Percentiles rank a stretch among this genome's conserved stretches.
Conservation (phyloP, 1,284 basidiomycete genomes). For the Rugosomyces carneus region DNA sequence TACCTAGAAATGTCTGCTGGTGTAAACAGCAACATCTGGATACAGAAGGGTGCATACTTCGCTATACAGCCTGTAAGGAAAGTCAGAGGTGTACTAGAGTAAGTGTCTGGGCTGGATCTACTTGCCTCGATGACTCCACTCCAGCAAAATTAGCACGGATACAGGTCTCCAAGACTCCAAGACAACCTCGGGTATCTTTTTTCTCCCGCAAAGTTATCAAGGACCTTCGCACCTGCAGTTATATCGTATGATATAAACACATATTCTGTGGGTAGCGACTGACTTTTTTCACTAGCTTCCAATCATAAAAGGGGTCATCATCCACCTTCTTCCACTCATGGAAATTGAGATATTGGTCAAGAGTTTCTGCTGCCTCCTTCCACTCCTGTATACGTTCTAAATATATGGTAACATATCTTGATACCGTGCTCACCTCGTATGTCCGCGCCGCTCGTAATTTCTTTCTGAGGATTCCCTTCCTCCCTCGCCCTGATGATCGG, state of each 20-base stretch:
- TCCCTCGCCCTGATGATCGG: slow-evolving; percentile 63
- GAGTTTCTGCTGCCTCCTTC: slow-evolving; percentile 73
- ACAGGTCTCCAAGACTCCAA: slow-evolving; percentile 90
- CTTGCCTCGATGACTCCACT: slow-evolving; percentile 75
- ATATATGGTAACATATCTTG: neutral
- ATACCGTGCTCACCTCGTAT: slow-evolving; percentile 47
- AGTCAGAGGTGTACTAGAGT: slow-evolving; percentile 4
- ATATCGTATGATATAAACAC: neutral
- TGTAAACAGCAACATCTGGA: slow-evolving; percentile 9
- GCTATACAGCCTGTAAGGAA: slow-evolving; percentile 67
- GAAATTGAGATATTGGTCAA: slow-evolving; percentile 82
- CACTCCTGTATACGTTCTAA: slow-evolving; percentile 47
- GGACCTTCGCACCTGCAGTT: slow-evolving; percentile 55
- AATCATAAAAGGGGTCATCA: slow-evolving; percentile 87
- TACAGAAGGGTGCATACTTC: slow-evolving; percentile 47
- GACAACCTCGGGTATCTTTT: slow-evolving; percentile 78
- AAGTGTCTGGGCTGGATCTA: neutral
- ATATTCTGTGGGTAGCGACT: neutral
- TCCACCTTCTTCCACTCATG: slow-evolving; percentile 86
- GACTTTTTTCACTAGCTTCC: slow-evolving; percentile 75
- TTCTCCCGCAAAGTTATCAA: slow-evolving; percentile 56
- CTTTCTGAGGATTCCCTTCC: slow-evolving; percentile 73
- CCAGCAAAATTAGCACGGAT: slow-evolving; percentile 94
- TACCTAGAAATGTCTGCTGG: slow-evolving; percentile 80
- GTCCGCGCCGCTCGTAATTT: slow-evolving; percentile 68